Percentiles rank a stretch among this genome's conserved stretches.
Evolutionary conservation across 257 asterid species (phyloP).

Genomic region (Perilla frutescens): DNA sequence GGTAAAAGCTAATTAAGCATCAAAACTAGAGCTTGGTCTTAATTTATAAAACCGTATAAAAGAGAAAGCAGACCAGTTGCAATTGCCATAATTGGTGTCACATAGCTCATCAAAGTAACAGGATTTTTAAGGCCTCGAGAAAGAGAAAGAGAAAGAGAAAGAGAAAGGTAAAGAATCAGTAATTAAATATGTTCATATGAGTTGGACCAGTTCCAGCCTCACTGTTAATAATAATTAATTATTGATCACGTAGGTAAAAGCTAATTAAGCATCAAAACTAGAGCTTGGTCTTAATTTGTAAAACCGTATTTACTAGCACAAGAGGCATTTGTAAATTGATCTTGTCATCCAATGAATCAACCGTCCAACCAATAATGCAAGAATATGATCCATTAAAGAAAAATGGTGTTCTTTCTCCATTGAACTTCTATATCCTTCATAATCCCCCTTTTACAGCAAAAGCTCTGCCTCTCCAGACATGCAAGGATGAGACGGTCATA

Average conservation of each 20-base stretch:
- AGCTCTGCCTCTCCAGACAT: background rate
- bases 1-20: background rate
- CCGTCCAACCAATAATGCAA: no score
- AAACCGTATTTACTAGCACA: background rate
- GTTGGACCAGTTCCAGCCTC: conserved; percentile 2
- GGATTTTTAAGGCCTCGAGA: conserved; percentile 96
- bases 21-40: background rate
- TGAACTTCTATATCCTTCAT: background rate
- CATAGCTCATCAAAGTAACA: conserved; percentile 87
- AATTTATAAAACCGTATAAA: conserved; percentile 13
- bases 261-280: background rate
- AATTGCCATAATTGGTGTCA: conserved; percentile 89
- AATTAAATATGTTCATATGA: background rate
- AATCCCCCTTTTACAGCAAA: conserved; percentile 5
- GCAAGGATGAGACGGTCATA: background rate
- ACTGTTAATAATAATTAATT: background rate
- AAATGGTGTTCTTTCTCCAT: background rate
- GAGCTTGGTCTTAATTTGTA: background rate
- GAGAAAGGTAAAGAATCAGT: conserved; percentile 26
- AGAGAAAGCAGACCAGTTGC: conserved; percentile 83
- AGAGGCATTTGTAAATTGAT: background rate
- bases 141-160: no score
- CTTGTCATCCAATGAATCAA: no score
- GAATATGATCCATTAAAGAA: no score
- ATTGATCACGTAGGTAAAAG: background rate